A percentile compares a stretch with the other conserved stretches of the same genome.
Conservation (phyloP, 306 rosid genomes). For the Fagus crenata region DNA sequence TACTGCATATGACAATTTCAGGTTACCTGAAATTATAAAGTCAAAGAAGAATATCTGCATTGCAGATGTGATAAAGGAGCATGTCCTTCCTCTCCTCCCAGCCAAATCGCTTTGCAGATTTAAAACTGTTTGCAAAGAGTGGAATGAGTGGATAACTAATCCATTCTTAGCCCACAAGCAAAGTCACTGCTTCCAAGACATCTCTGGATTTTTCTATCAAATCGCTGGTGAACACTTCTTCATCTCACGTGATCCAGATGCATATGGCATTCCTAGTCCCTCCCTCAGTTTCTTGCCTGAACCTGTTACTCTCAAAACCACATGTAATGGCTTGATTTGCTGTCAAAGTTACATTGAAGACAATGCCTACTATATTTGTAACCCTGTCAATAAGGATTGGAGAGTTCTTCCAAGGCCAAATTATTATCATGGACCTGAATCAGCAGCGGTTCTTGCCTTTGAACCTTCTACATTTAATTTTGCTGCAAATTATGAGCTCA, state of each 20-base stretch:
- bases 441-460: slow-evolving; percentile 31
- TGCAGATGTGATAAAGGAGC: slow-evolving; percentile 16
- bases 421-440: slow-evolving; percentile 20
- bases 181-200: slow-evolving; percentile 18
- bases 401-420: slow-evolving; percentile 26
- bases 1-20: background rate
- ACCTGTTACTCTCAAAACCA: slow-evolving; percentile 5
- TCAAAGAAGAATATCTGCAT: background rate
- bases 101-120: slow-evolving; percentile 46
- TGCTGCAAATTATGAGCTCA: slow-evolving; percentile 29
- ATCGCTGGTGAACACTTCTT: slow-evolving; percentile 4
- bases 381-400: slow-evolving; percentile 39
- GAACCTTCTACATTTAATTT: slow-evolving; percentile 34
- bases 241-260: slow-evolving; percentile 26
- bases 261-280: slow-evolving; percentile 37
- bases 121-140: slow-evolving; percentile 36
- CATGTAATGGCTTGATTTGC: slow-evolving; percentile 43
- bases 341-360: slow-evolving; percentile 18
- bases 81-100: slow-evolving; percentile 34
- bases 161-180: slow-evolving; percentile 37
- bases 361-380: slow-evolving; percentile 35
- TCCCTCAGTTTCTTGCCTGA: slow-evolving; percentile 33
- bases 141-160: slow-evolving; percentile 33
- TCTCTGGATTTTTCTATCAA: slow-evolving; percentile 41
- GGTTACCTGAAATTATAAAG: background rate